phyloP scores from a whole-genome alignment of 495 filamentous ascomycete genomes.

The Aspergillus avenaceus region DNA sequence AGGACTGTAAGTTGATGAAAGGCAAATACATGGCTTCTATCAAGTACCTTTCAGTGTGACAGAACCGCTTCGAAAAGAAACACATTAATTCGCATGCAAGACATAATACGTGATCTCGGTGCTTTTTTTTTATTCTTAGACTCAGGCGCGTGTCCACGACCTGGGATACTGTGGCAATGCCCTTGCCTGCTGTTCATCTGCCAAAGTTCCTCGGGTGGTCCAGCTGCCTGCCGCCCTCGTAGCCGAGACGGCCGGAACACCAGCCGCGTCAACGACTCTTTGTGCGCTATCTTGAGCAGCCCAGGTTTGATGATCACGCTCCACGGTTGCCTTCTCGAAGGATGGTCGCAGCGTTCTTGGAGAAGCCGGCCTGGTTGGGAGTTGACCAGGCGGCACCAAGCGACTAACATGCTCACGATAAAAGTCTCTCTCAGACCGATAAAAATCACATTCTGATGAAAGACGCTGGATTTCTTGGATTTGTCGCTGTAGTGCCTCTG shows the following conservation, averaged over 20 bases:
- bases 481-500: constrained; percentile 50
- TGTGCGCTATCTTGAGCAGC: neutral
- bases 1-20: too few relatives aligned
- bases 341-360: constrained; percentile 20
- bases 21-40: neutral
- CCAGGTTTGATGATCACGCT: constrained; percentile 7
- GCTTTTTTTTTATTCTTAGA: neutral
- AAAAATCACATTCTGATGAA: constrained; percentile 50
- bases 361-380: constrained; percentile 40
- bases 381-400: constrained; percentile 40
- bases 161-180: constrained; percentile 10
- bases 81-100: neutral
- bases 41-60: neutral
- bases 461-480: constrained; percentile 55
- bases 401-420: constrained; percentile 59
- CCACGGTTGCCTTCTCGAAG: constrained; percentile 3
- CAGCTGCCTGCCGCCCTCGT: neutral
- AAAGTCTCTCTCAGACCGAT: constrained; percentile 58
- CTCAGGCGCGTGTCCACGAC: constrained; percentile 11
- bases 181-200: constrained; percentile 9
- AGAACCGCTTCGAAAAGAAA: neutral
- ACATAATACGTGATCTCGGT: neutral
- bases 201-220: constrained; percentile 2
- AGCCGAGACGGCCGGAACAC: constrained; percentile 1
- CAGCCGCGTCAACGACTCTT: constrained; percentile 5